These are phyloP conservation scores for Populus hybrid DNA, from an alignment of 441 rosid species.

Conservation along the genomic window DNA sequence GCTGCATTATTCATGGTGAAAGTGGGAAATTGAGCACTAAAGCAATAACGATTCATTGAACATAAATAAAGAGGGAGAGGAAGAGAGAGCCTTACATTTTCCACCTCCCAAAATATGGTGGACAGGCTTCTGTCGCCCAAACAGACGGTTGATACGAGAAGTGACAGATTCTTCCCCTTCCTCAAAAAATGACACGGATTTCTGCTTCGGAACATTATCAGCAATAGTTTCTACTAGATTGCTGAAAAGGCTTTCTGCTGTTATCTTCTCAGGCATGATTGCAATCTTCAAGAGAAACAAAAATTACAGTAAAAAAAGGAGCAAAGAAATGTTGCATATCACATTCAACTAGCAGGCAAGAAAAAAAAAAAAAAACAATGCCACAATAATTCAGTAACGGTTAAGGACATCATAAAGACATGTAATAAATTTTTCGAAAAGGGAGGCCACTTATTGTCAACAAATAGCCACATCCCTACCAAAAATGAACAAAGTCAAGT, in stretches of 20 bases:
- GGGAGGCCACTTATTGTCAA: background rate
- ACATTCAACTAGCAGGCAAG: background rate
- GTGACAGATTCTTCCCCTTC: too few species aligned
- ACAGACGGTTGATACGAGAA: too few species aligned
- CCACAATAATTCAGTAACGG: background rate
- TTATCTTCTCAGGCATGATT: conserved; percentile 71
- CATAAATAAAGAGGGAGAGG: background rate
- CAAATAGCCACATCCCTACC: background rate
- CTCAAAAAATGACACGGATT: too few species aligned
- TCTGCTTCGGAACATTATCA: too few species aligned
- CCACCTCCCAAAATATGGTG: too few species aligned
- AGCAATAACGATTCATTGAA: background rate
- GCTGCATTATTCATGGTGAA: conserved; percentile 40
- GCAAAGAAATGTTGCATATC: background rate
- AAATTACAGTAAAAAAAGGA: background rate
- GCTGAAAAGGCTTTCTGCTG: conserved; percentile 47
- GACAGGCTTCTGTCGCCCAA: too few species aligned
- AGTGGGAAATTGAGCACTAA: conserved; percentile 11
- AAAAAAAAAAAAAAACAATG: too few species aligned
- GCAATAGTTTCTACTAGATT: too few species aligned
- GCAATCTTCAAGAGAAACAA: conserved; percentile 26
- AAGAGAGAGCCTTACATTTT: conserved; percentile 45
- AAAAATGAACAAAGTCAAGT: background rate
- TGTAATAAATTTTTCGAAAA: background rate
- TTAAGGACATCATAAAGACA: background rate